Evolutionary conservation across 2,329 filamentous ascomycete genomes (phyloP).

Genomic region (Metarhizium sp.): DNA sequence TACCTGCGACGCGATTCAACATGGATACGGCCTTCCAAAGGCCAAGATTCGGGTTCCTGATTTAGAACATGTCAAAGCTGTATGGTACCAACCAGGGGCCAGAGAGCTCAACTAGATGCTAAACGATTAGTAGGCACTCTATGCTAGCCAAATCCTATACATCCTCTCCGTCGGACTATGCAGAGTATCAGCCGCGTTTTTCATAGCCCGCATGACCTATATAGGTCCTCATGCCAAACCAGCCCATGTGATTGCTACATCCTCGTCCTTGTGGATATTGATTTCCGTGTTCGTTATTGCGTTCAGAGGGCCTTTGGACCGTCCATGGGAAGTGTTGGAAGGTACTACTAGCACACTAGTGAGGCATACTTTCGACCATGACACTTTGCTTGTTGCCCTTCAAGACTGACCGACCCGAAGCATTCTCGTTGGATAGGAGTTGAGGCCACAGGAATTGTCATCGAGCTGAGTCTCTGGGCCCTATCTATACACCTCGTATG

Average conservation of each 20-base stretch:
- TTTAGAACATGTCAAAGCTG: background rate
- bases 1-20: background rate
- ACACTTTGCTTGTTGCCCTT: background rate
- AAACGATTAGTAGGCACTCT: background rate
- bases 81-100: background rate
- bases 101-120: background rate
- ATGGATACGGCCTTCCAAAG: background rate
- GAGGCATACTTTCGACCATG: background rate
- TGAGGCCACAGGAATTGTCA: constrained; percentile 2
- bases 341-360: background rate
- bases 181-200: constrained; percentile 3
- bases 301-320: background rate
- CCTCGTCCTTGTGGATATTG: constrained; percentile 3
- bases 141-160: constrained; percentile 4
- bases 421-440: constrained; percentile 3
- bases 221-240: constrained; percentile 4
- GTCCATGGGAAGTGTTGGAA: constrained; percentile 2
- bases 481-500: constrained; percentile 5
- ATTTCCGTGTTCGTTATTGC: constrained; percentile 1
- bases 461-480: constrained; percentile 6
- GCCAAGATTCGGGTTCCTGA: background rate
- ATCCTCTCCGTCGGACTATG: constrained; percentile 5
- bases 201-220: constrained; percentile 5
- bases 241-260: constrained; percentile 1
- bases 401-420: background rate